A percentile compares a stretch with the other conserved stretches of the same genome.
These are phyloP conservation scores for Pythium brassicae DNA, from an alignment of 352 stramenopile genomes.

Conservation along the genomic window DNA sequence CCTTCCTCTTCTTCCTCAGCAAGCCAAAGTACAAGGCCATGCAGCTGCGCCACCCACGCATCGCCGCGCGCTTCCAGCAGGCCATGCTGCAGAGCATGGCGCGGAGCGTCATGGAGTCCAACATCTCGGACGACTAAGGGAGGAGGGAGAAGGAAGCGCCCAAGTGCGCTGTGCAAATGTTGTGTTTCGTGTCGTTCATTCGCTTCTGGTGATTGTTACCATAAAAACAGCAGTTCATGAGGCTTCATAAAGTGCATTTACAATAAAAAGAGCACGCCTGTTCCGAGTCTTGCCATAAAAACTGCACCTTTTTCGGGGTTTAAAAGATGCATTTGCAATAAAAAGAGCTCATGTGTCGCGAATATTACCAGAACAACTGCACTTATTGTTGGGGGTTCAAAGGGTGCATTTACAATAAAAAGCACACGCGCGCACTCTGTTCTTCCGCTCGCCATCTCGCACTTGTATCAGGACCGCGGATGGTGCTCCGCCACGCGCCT, in stretches of 20 bases:
- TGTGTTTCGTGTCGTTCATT: too few relatives aligned
- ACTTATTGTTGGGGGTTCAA: too few relatives aligned
- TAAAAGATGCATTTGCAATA: too few relatives aligned
- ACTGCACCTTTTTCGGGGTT: too few relatives aligned
- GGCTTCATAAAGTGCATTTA: too few relatives aligned
- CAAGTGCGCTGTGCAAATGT: too few relatives aligned
- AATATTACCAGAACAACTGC: too few relatives aligned
- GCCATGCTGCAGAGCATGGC: conserved; percentile 85
- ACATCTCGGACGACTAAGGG: conserved; percentile 70
- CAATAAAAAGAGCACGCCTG: too few relatives aligned
- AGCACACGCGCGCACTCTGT: conserved; percentile 12
- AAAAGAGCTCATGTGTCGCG: too few relatives aligned
- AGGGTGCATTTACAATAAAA: conserved; percentile 38
- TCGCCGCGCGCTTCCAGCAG: conserved; percentile 78
- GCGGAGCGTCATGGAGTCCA: conserved; percentile 79
- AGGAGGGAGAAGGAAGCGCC: background rate
- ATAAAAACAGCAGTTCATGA: too few relatives aligned
- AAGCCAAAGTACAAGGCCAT: conserved; percentile 67
- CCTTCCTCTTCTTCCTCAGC: conserved; percentile 80
- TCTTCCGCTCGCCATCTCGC: conserved; percentile 17
- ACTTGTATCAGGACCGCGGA: conserved; percentile 21
- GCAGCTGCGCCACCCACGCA: conserved; percentile 55
- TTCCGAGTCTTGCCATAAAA: too few relatives aligned
- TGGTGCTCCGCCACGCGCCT: conserved; percentile 3
- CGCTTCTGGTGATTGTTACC: too few relatives aligned